Evolutionary conservation across 2,329 filamentous ascomycete genomes (phyloP), one percentile per base, ranked within the genome.

Genomic region (Hypoxylon sp.): DNA sequence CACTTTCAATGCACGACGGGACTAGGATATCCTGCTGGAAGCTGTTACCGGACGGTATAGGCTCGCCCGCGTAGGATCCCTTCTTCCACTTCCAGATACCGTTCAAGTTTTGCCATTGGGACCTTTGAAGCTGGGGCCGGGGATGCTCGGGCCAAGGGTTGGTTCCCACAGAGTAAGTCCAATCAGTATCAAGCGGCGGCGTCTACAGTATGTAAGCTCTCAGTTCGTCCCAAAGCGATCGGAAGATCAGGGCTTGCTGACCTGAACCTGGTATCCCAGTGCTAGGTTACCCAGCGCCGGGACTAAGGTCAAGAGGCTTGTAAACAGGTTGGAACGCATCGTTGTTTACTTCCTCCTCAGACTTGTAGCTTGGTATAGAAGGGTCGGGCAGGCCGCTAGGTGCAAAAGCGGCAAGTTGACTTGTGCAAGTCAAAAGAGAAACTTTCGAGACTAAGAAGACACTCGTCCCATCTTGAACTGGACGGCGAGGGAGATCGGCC

Each of bases 111-210:
- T 84, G 77, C 86, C 86, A 89, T 4, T 77, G 70, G 3, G 84
- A 78, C 3, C 86, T 83, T 33, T 81, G 80, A 7, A 88, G 81
- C 68, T 84, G 85, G 2, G 86, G 86, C 0, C 86, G 82, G 8
- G 86, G 86, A 67, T 88, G 81, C 50, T 88, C 84, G 0, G 83
- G 83, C 85, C 85, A 87, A 0, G 85, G 84, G 38, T 83, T 76
- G 0, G 78, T 84, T 32, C 85, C 84, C 18, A 86, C 82, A 4
- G 80, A 75, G 57, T 79, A 75, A 1, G 85, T 87, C 84, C 84
- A 87, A 7, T 81, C 78, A 2, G 83, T 86, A 65, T 83, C 81
- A 2, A 84, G 78, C 0, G 80, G 82, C 12, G 80, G 79, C 6
- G 71, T 77, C 59, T 80, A 73, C 0, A 79, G 74, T 22, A 75